Percentiles rank a stretch among this genome's conserved stretches.
Conservation (phyloP, 1,139 yeast species). For the Blastobotrys arbuscula region DNA sequence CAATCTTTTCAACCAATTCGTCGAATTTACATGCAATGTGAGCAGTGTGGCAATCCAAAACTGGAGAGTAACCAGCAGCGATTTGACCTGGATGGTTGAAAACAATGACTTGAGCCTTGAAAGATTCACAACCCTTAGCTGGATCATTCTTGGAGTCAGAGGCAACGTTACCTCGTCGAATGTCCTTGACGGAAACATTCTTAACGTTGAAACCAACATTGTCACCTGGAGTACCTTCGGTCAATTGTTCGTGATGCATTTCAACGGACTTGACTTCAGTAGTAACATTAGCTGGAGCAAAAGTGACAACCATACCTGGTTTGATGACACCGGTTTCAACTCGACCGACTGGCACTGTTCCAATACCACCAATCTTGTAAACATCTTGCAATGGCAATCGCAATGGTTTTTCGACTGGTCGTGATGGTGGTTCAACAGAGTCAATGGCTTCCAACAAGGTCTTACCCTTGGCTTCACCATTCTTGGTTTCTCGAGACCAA, state of each 20-base stretch:
- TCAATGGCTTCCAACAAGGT: slow-evolving; percentile 85
- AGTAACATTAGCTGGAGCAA: slow-evolving; percentile 90
- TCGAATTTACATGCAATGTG: slow-evolving; percentile 92
- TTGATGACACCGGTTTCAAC: slow-evolving; percentile 89
- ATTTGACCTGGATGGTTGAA: slow-evolving; percentile 94
- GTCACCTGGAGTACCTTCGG: slow-evolving; percentile 90
- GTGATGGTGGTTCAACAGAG: slow-evolving; percentile 76
- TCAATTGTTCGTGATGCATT: slow-evolving; percentile 88
- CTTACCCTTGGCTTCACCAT: slow-evolving; percentile 74
- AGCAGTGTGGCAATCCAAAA: slow-evolving; percentile 91
- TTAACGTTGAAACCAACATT: slow-evolving; percentile 92
- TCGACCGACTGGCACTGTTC: slow-evolving; percentile 93
- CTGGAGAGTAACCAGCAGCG: slow-evolving; percentile 91
- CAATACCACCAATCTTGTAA: slow-evolving; percentile 91
- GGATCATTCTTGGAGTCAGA: slow-evolving; percentile 96
- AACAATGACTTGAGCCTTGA: slow-evolving; percentile 86
- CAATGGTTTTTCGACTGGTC: slow-evolving; percentile 88
- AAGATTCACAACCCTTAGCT: slow-evolving; percentile 75
- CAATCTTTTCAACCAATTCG: slow-evolving; percentile 79
- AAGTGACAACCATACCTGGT: slow-evolving; percentile 87
- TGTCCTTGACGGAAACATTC: slow-evolving; percentile 91
- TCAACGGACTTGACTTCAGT: slow-evolving; percentile 92
- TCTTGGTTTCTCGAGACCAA: slow-evolving; percentile 81
- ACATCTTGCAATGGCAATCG: slow-evolving; percentile 91
- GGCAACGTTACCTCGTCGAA: slow-evolving; percentile 92